These are phyloP conservation scores for Globisporangium acanthophoron DNA, from an alignment of 352 stramenopile species.

Conservation along the genomic window DNA sequence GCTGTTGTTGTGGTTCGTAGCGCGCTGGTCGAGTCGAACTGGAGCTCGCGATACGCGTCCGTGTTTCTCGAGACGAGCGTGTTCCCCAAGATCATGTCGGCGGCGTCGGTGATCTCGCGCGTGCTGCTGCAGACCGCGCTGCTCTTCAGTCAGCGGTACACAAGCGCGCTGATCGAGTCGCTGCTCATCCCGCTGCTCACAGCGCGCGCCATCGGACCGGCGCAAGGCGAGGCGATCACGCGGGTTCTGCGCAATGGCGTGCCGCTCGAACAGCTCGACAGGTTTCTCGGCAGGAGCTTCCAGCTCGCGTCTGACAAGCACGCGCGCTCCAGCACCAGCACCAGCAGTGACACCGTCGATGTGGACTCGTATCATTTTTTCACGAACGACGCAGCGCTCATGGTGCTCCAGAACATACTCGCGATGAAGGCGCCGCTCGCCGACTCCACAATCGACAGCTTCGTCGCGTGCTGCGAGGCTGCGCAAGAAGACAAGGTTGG, in stretches of 20 bases:
- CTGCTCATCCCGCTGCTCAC: slow-evolving; percentile 51
- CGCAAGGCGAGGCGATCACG: slow-evolving; percentile 66
- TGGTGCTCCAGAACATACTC: slow-evolving; percentile 73
- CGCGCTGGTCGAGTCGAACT: slow-evolving; percentile 53
- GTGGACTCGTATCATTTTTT: slow-evolving; percentile 25
- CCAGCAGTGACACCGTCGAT: not conserved
- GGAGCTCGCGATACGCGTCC: slow-evolving; percentile 60
- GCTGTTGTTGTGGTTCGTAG: slow-evolving; percentile 13
- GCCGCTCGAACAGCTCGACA: slow-evolving; percentile 39
- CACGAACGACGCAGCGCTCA: slow-evolving; percentile 53
- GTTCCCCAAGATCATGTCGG: slow-evolving; percentile 45
- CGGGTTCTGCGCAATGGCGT: slow-evolving; percentile 55
- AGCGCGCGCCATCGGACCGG: slow-evolving; percentile 23
- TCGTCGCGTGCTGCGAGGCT: slow-evolving; percentile 37
- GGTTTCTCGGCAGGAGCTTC: slow-evolving; percentile 31
- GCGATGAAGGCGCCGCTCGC: slow-evolving; percentile 52
- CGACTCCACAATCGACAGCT: slow-evolving; percentile 33
- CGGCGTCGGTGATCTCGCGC: slow-evolving; percentile 67
- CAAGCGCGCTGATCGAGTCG: slow-evolving; percentile 34
- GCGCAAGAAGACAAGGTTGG: slow-evolving; percentile 32
- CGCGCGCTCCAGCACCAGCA: slow-evolving; percentile 1
- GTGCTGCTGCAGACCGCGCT: slow-evolving; percentile 57
- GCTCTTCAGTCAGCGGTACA: slow-evolving; percentile 45
- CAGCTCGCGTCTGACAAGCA: not conserved
- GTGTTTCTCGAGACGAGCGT: slow-evolving; percentile 55